These are phyloP conservation scores for Kwoniella dejecticola DNA, from an alignment of 768 basidiomycete species.

Conservation along the genomic window DNA sequence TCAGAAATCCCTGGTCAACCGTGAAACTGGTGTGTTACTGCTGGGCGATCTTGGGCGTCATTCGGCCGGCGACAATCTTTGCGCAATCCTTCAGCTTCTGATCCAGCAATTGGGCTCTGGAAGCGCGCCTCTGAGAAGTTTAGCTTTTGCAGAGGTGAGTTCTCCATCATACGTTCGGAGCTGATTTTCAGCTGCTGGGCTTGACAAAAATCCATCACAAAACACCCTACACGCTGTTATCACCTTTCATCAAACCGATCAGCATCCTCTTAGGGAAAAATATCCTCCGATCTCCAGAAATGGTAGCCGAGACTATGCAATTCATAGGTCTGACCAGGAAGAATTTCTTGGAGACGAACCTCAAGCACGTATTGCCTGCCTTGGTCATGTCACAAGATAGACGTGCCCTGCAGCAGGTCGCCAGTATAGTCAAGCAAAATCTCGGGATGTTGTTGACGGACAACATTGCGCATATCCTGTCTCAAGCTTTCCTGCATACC, in stretches of 20 bases:
- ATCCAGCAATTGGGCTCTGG: conserved; percentile 39
- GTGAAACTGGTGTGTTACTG: conserved; percentile 33
- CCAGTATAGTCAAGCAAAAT: conserved; percentile 25
- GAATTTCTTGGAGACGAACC: conserved; percentile 46
- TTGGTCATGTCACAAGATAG: conserved; percentile 33
- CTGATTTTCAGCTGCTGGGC: conserved; percentile 31
- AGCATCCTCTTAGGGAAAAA: conserved; percentile 40
- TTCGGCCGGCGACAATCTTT: conserved; percentile 27
- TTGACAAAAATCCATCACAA: conserved; percentile 38
- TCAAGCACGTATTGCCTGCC: conserved; percentile 42
- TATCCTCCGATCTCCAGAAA: conserved; percentile 23
- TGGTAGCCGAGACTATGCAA: conserved; percentile 41
- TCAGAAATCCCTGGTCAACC: conserved; percentile 6
- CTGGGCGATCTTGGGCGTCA: conserved; percentile 35
- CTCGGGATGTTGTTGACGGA: conserved; percentile 46
- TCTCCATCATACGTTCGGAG: background rate
- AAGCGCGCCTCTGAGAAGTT: conserved; percentile 32
- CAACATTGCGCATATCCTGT: conserved; percentile 32
- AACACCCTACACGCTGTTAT: conserved; percentile 45
- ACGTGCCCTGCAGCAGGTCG: conserved; percentile 29
- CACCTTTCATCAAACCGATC: conserved; percentile 43
- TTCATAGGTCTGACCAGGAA: conserved; percentile 41
- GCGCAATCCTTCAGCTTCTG: conserved; percentile 34
- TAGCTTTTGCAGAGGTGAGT: conserved; percentile 48
- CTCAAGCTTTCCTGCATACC: conserved; percentile 41